Base-by-base conservation (phyloP, 352 stramenopile species). In the Phytophthora parvispora region DNA sequence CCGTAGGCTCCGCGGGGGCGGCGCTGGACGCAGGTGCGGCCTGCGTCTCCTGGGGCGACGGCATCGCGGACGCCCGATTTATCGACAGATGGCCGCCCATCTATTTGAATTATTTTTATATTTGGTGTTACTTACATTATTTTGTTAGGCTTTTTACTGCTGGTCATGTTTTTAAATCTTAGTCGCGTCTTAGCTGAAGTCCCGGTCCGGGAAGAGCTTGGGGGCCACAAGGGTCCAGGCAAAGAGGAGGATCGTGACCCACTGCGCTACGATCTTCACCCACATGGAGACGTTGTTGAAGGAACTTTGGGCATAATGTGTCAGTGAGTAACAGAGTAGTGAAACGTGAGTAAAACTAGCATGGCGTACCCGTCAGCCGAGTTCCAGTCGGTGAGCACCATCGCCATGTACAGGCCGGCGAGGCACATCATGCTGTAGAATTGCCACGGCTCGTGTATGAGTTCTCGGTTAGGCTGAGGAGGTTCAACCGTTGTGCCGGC, bases 361-460 rank as follows among this genome's bases (percentile, higher is more conserved):
- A 16, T n/a, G n/a, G 51, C 89, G 42, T 82, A 87, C 64, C 75
- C 80, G 56, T 95, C 67, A 24, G 94, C 90, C 3, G 90, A 92
- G 51, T 97, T 92, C 96, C 97, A 99, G 70, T 97, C 92, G 10
- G 96, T 99, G 43, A 99, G 84, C 31, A 97, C 89, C 95, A 99
- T 99, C 2, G 92, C 80, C 88, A 97, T 97, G 89, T 97, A 99
- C 51, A 98, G 90, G 28, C 84, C 91, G 9, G 97, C 85, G 36
- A 98, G 74, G 40, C 87, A 85, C 72, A 99, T 92, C 78, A 98
- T 95, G 42, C 90, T 76, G 73, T 98, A 98, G 58, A 99, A 96
- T 72, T 98, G 97, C 94, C 95, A 99, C 18, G 88, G 91, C 58
- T 98, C 93, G 5, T 80, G 69, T 5, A 63, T 38, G 34, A 85